These are phyloP conservation scores for Biscogniauxia marginata DNA, from an alignment of 2,329 filamentous ascomycete species.

Conservation along the genomic window DNA sequence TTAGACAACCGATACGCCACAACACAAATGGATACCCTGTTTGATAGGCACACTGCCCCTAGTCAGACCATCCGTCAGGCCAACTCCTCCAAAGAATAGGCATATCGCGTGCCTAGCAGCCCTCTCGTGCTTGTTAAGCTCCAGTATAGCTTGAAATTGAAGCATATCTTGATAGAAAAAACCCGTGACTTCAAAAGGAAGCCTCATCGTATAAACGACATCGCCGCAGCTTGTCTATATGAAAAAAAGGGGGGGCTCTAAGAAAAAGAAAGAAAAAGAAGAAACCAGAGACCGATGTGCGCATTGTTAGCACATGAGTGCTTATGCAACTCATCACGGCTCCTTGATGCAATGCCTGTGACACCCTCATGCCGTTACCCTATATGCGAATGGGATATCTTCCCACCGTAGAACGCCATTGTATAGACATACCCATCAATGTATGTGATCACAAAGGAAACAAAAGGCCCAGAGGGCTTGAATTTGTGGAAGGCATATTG, in stretches of 20 bases:
- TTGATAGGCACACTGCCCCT: too few relatives aligned
- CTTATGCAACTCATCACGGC: neutral
- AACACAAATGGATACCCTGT: too few relatives aligned
- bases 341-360: neutral
- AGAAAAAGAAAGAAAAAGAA: neutral
- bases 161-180: neutral
- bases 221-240: neutral
- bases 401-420: slow-evolving; percentile 1
- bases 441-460: slow-evolving; percentile 6
- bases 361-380: neutral
- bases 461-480: too few relatives aligned
- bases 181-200: neutral
- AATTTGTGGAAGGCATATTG: neutral
- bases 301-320: neutral
- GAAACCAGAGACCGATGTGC: neutral
- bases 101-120: too few relatives aligned
- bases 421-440: slow-evolving; percentile 6
- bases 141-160: neutral
- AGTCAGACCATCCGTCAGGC: too few relatives aligned
- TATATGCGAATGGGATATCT: neutral
- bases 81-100: too few relatives aligned
- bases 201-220: neutral
- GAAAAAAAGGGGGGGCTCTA: neutral
- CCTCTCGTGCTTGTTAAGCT: too few relatives aligned
- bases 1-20: too few relatives aligned